phyloP scores from a whole-genome alignment of 202 grass and related monocot genomes.

The Saccharum hybrid region DNA sequence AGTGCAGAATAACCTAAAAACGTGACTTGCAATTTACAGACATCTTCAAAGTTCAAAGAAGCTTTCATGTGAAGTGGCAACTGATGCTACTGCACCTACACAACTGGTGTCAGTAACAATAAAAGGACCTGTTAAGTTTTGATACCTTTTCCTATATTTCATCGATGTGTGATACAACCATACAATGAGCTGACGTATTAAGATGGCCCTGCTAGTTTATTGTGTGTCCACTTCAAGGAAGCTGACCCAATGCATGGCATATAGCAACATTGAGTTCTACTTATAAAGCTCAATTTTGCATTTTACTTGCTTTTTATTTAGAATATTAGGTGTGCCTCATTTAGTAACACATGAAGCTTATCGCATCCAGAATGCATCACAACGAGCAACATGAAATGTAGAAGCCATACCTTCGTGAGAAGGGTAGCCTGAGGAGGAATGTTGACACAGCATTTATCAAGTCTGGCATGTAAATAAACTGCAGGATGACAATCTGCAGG shows the following conservation, averaged over 20 bases:
- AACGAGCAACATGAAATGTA: background rate
- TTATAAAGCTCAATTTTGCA: conserved; percentile 25
- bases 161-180: background rate
- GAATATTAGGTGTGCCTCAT: conserved; percentile 16
- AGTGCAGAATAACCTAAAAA: background rate
- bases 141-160: conserved; percentile 12
- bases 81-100: background rate
- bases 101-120: background rate
- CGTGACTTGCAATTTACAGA: background rate
- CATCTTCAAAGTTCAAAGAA: background rate
- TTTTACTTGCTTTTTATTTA: background rate
- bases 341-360: conserved; percentile 26
- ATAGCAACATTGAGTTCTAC: conserved; percentile 1
- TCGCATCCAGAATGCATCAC: conserved; percentile 9
- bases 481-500: conserved; percentile 70
- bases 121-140: background rate
- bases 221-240: background rate
- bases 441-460: conserved; percentile 73
- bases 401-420: conserved; percentile 76
- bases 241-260: conserved; percentile 7
- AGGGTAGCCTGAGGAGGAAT: conserved; percentile 78
- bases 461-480: conserved; percentile 94
- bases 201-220: background rate
- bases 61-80: no score
- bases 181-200: conserved; percentile 14